Percentiles rank a stretch among this genome's conserved stretches.
phyloP scores from a whole-genome alignment of 202 grass and related monocot genomes.

The Elaeis oleifera region DNA sequence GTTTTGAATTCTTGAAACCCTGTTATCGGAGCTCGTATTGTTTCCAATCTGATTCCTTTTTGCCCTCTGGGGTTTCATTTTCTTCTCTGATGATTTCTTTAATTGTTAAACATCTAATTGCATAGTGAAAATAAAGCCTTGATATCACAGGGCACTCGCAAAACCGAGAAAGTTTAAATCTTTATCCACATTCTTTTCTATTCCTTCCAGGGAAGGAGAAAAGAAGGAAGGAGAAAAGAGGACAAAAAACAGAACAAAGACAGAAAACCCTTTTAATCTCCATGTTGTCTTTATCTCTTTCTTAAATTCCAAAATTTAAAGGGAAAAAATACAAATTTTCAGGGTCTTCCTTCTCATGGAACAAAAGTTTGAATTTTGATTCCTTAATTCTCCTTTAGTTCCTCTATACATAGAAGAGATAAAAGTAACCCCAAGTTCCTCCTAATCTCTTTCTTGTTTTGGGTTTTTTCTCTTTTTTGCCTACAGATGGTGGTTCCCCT shows the following conservation, averaged over 20 bases:
- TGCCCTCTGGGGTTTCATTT: no score
- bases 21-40: no score
- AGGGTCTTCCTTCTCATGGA: background rate
- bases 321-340: background rate
- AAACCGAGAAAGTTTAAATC: no score
- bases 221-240: background rate
- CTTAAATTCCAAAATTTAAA: constrained; percentile 2
- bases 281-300: constrained; percentile 9
- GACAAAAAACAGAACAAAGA: constrained; percentile 1
- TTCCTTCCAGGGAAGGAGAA: background rate
- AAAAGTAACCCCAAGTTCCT: background rate
- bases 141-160: no score
- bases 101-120: no score
- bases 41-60: no score
- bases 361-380: constrained; percentile 8
- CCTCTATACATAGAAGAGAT: background rate
- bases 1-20: no score
- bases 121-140: no score
- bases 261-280: constrained; percentile 2
- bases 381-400: background rate
- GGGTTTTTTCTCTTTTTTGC: constrained; percentile 11
- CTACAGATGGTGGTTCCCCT: constrained; percentile 78
- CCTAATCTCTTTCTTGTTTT: constrained; percentile 8
- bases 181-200: no score
- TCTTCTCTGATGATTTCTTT: no score